Evolutionary conservation across 129 eudicot species (phyloP).

Genomic region (Chrysanthemum seticuspe): DNA sequence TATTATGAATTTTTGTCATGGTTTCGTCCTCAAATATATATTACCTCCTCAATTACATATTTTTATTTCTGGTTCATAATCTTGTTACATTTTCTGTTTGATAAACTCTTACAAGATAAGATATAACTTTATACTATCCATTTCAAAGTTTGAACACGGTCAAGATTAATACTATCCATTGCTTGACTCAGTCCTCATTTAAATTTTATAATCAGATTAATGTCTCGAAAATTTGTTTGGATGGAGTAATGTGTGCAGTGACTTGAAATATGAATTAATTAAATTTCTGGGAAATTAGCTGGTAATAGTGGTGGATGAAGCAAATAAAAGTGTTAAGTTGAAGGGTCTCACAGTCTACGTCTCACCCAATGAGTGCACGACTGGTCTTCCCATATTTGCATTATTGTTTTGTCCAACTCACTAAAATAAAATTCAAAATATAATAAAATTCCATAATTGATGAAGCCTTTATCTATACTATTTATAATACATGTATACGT

Average conservation of each 20-base stretch:
- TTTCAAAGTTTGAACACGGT: no score
- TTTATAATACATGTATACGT: no score
- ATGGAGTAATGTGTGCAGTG: constrained; percentile 19
- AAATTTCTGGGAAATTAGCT: constrained; percentile 26
- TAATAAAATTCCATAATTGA: no score
- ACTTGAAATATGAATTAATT: constrained; percentile 17
- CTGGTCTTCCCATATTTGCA: constrained; percentile 13
- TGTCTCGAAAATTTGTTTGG: neutral
- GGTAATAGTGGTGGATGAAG: constrained; percentile 8
- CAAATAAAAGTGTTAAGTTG: constrained; percentile 24
- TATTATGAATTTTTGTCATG: no score
- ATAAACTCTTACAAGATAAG: no score
- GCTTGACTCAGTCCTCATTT: neutral
- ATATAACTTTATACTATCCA: no score
- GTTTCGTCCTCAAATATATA: no score
- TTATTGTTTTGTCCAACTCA: neutral
- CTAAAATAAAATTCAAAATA: neutral
- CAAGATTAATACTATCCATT: no score
- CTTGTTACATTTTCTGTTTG: no score
- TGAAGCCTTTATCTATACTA: no score
- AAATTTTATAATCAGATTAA: neutral
- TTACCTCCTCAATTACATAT: no score
- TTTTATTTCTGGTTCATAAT: no score
- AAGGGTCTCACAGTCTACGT: constrained; percentile 11
- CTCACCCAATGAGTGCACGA: constrained; percentile 11